Evolutionary conservation across 345 rosid genomes (phyloP).

Genomic region (Excoecaria agallocha): DNA sequence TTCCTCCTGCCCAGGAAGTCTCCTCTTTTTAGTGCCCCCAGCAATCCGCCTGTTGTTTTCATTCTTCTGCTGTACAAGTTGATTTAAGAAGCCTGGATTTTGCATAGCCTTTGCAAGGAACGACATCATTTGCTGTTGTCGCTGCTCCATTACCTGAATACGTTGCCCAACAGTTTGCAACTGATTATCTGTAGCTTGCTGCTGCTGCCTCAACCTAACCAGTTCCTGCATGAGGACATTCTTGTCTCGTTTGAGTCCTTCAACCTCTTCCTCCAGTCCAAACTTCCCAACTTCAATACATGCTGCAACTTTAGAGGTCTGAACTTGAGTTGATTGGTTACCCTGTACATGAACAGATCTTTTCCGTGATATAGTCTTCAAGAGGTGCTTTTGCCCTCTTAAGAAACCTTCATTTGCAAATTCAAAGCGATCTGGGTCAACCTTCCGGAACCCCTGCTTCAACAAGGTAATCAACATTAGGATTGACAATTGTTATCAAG

Average conservation of each 20-base stretch:
- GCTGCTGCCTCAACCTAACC: constrained; percentile 86
- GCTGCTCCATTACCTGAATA: constrained; percentile 93
- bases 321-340: constrained; percentile 61
- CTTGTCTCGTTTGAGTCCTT: constrained; percentile 91
- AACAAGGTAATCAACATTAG: not conserved
- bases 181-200: constrained; percentile 82
- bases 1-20: constrained; percentile 29
- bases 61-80: constrained; percentile 91
- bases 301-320: constrained; percentile 60
- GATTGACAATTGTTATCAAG: not conserved
- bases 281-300: constrained; percentile 97
- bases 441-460: constrained; percentile 89
- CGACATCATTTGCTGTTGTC: constrained; percentile 97
- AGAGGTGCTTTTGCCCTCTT: constrained; percentile 80
- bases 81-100: constrained; percentile 89
- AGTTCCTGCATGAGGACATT: constrained; percentile 97
- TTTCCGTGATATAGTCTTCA: constrained; percentile 68
- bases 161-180: constrained; percentile 81
- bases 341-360: constrained; percentile 63
- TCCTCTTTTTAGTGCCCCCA: constrained; percentile 27
- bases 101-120: constrained; percentile 94
- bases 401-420: constrained; percentile 91
- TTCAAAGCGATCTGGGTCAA: constrained; percentile 92
- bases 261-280: constrained; percentile 94
- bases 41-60: constrained; percentile 59